A percentile compares a stretch with the other conserved stretches of the same genome.
phyloP scores from a whole-genome alignment of 2,329 filamentous ascomycete species.

The Colletotrichum chrysophilum region DNA sequence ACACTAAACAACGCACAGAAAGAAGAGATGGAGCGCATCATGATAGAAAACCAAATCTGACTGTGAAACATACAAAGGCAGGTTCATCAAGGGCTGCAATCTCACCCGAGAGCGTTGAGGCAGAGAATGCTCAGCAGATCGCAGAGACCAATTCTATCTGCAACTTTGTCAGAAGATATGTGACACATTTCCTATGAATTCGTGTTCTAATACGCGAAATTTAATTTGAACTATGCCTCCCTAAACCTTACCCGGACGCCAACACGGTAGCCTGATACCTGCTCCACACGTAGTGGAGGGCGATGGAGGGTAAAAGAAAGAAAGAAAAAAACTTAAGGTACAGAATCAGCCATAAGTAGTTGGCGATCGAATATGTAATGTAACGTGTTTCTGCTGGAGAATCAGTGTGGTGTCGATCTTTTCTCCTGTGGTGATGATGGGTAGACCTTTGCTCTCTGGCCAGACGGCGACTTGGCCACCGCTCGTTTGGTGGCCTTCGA shows the following conservation, averaged over 20 bases:
- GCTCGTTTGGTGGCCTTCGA: not conserved
- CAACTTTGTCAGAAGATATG: not conserved
- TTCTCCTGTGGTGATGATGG: slow-evolving; percentile 8
- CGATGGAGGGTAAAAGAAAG: not conserved
- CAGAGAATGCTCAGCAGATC: not conserved
- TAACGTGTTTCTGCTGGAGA: slow-evolving; percentile 15
- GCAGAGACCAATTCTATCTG: not conserved
- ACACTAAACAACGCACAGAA: not conserved
- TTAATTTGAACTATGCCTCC: slow-evolving; percentile 3
- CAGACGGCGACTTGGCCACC: not conserved
- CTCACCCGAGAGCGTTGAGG: not conserved
- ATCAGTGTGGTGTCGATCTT: slow-evolving; percentile 17
- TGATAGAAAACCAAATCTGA: not conserved
- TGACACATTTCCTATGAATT: not conserved
- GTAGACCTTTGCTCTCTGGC: slow-evolving; percentile 8
- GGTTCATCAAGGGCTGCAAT: not conserved
- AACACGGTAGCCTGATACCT: not conserved
- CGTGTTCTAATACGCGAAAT: not conserved
- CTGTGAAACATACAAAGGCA: not conserved
- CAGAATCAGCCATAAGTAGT: slow-evolving; percentile 22
- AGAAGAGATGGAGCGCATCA: not conserved
- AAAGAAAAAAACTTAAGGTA: slow-evolving; percentile 24
- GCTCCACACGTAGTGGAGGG: slow-evolving; percentile 14
- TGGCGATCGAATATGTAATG: slow-evolving; percentile 5
- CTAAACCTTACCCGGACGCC: slow-evolving; percentile 21